Conservation (phyloP, 257 asterid species). For the Capsicum rhomboideum region DNA sequence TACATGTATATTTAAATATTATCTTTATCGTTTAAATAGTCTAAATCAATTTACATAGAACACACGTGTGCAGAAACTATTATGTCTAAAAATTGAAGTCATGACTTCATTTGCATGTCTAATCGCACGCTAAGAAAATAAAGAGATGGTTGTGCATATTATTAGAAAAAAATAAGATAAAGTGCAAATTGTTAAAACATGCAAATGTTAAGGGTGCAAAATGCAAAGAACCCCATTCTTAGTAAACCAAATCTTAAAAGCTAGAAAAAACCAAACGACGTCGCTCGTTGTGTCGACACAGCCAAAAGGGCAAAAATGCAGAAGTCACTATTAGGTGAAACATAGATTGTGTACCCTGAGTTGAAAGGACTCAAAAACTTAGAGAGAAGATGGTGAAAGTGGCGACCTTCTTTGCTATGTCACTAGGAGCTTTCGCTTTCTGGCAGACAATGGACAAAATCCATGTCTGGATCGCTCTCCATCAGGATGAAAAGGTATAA, state of each 20-base stretch:
- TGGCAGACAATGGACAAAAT: slow-evolving; percentile 89
- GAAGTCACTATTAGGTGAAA: background rate
- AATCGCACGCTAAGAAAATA: too few relatives aligned
- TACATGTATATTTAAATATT: too few relatives aligned
- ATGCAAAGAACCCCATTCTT: background rate
- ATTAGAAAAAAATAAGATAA: too few relatives aligned
- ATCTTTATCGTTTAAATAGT: too few relatives aligned
- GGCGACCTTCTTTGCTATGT: slow-evolving; percentile 58
- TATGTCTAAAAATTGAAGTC: too few relatives aligned
- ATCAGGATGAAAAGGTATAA: slow-evolving; percentile 70
- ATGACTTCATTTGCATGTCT: too few relatives aligned
- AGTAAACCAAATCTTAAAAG: background rate
- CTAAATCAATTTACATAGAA: too few relatives aligned
- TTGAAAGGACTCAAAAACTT: background rate
- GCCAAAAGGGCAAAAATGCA: background rate
- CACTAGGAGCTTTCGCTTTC: slow-evolving; percentile 72
- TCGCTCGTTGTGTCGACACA: background rate
- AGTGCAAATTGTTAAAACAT: too few relatives aligned
- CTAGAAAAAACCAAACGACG: background rate
- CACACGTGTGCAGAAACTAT: too few relatives aligned
- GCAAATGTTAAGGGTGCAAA: background rate
- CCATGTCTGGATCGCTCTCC: slow-evolving; percentile 90
- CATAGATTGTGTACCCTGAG: background rate
- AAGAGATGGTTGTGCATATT: too few relatives aligned
- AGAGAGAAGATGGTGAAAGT: slow-evolving; percentile 57